A percentile compares a stretch with the other conserved stretches of the same genome.
Conservation (phyloP, 2,329 filamentous ascomycete genomes). For the Chaetomiaceae sp. region DNA sequence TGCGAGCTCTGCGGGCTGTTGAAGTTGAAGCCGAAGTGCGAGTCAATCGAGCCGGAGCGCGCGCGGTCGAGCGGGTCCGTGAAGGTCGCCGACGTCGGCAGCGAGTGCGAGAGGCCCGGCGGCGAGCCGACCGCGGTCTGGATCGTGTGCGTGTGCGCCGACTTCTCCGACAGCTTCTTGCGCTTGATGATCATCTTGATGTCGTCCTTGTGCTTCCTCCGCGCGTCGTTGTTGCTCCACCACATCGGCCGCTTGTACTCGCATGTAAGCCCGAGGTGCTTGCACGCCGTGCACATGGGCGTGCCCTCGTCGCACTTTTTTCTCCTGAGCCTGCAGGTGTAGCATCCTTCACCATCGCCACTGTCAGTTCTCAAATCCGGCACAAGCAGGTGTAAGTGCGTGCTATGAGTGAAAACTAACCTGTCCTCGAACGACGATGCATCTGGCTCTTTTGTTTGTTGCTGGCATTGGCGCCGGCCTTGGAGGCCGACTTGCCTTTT, state of each 20-base stretch:
- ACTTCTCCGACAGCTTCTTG: constrained; percentile 90
- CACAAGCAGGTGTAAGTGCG: constrained; percentile 21
- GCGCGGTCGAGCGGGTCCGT: constrained; percentile 68
- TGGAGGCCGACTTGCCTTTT: constrained; percentile 54
- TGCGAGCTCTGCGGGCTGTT: constrained; percentile 53
- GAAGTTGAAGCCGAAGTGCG: constrained; percentile 72
- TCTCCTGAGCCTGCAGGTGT: constrained; percentile 59
- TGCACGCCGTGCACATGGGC: constrained; percentile 59
- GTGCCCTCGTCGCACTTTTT: constrained; percentile 65
- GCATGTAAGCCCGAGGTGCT: constrained; percentile 73
- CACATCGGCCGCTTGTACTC: constrained; percentile 96
- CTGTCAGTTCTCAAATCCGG: constrained; percentile 29
- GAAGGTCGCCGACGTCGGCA: constrained; percentile 74
- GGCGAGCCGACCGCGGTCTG: constrained; percentile 59
- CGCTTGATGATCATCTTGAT: constrained; percentile 98
- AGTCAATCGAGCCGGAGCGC: constrained; percentile 72
- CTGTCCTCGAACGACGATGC: constrained; percentile 90
- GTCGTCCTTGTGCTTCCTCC: constrained; percentile 80
- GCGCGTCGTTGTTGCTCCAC: constrained; percentile 91
- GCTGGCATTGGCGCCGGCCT: constrained; percentile 43
- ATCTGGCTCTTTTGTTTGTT: constrained; percentile 73
- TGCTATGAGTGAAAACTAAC: constrained; percentile 51
- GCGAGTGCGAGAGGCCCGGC: constrained; percentile 72
- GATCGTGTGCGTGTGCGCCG: constrained; percentile 50
- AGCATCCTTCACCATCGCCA: constrained; percentile 47